These are phyloP conservation scores for Fusarium tuaranense DNA, from an alignment of 2,329 filamentous ascomycete genomes.

Conservation along the genomic window DNA sequence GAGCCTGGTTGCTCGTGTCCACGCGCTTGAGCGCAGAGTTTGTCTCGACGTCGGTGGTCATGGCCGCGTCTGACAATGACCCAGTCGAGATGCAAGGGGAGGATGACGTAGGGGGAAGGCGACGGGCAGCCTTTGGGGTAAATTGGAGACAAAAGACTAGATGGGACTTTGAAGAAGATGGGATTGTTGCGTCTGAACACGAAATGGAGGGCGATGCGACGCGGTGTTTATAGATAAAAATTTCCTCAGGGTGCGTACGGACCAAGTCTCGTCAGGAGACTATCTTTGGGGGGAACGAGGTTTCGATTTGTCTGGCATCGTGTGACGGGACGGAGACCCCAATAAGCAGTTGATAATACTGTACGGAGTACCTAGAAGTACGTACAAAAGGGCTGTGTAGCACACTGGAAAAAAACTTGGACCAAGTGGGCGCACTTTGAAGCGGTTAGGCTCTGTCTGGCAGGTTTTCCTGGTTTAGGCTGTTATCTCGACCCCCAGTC, in stretches of 20 bases:
- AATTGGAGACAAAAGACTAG: neutral
- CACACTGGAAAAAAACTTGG: slow-evolving; percentile 20
- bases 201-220: slow-evolving; percentile 1
- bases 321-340: slow-evolving; percentile 17
- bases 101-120: slow-evolving; percentile 30
- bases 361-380: slow-evolving; percentile 13
- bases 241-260: slow-evolving; percentile 19
- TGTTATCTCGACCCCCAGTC: slow-evolving; percentile 36
- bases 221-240: slow-evolving; percentile 31
- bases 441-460: slow-evolving; percentile 7
- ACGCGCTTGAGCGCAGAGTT: slow-evolving; percentile 39
- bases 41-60: slow-evolving; percentile 43
- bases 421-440: slow-evolving; percentile 29
- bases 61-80: slow-evolving; percentile 40
- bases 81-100: slow-evolving; percentile 21
- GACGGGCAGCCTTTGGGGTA: slow-evolving; percentile 37
- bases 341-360: slow-evolving; percentile 23
- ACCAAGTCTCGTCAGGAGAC: slow-evolving; percentile 18
- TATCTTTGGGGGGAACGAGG: neutral
- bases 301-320: slow-evolving; percentile 15
- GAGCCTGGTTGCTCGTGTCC: slow-evolving; percentile 42
- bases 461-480: slow-evolving; percentile 19
- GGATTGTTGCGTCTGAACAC: neutral
- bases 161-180: neutral
- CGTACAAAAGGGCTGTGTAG: neutral